Percentiles rank a stretch among this genome's conserved stretches.
Conservation (phyloP, 768 basidiomycete genomes). For the Kondoa malvinella region DNA sequence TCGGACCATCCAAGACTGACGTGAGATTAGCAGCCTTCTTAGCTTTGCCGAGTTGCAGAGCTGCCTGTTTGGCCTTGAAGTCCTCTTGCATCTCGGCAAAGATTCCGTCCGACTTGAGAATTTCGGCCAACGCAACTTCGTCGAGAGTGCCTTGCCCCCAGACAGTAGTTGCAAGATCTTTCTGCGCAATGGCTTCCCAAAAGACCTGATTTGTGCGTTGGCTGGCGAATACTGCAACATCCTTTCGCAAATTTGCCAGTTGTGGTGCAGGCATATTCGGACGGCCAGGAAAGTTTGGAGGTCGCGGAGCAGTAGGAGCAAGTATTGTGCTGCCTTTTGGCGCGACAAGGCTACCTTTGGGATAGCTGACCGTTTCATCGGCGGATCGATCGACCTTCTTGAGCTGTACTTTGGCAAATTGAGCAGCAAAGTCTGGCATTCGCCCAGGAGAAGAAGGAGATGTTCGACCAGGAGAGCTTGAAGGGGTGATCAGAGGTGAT, state of each 20-base stretch:
- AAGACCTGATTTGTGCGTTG: constrained; percentile 95
- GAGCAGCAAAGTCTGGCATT: not conserved
- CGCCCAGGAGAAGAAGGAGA: constrained; percentile 20
- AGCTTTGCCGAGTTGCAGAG: constrained; percentile 42
- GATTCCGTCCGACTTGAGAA: constrained; percentile 67
- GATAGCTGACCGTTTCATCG: constrained; percentile 1
- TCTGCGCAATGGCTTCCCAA: constrained; percentile 94
- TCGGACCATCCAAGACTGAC: constrained; percentile 76
- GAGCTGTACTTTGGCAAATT: constrained; percentile 2
- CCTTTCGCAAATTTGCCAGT: constrained; percentile 48
- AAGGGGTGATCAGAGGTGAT: constrained; percentile 31
- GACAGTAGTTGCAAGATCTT: constrained; percentile 64
- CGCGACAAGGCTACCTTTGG: constrained; percentile 22
- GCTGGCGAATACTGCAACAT: constrained; percentile 62
- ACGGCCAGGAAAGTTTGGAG: constrained; percentile 25
- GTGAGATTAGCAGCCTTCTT: constrained; percentile 75
- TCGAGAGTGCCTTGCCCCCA: constrained; percentile 40
- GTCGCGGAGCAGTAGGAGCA: constrained; percentile 28
- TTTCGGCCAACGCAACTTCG: constrained; percentile 43
- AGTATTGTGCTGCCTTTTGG: constrained; percentile 27
- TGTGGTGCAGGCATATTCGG: constrained; percentile 22
- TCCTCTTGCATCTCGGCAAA: constrained; percentile 96
- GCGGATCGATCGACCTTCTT: constrained; percentile 2
- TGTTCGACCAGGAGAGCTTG: constrained; percentile 24
- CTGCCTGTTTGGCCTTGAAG: constrained; percentile 89